A percentile compares a stretch with the other conserved stretches of the same genome.
Evolutionary conservation across 2,329 filamentous ascomycete genomes (phyloP).

Genomic region (Pseudopithomyces chartarum): DNA sequence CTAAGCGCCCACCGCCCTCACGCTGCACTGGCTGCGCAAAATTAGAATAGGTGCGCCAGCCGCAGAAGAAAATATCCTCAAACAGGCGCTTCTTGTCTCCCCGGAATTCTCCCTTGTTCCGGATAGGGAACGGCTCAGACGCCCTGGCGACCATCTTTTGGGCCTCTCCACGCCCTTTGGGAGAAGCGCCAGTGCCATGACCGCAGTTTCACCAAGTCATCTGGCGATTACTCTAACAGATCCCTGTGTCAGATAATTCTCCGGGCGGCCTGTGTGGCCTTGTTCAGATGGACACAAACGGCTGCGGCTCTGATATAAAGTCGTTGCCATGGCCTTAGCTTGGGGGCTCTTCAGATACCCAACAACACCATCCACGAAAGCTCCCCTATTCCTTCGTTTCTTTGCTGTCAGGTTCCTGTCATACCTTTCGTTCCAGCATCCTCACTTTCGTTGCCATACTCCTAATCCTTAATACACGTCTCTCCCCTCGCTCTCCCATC

Average conservation of each 20-base stretch:
- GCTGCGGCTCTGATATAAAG: conserved; percentile 43
- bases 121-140: conserved; percentile 29
- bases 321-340: conserved; percentile 8
- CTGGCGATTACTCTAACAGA: conserved; percentile 48
- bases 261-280: conserved; percentile 33
- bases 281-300: conserved; percentile 28
- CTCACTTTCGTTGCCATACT: conserved; percentile 34
- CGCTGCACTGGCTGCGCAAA: conserved; percentile 32
- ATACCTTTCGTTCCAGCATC: conserved; percentile 35
- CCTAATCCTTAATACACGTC: conserved; percentile 40
- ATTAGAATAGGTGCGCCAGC: conserved; percentile 44
- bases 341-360: conserved; percentile 27
- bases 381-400: conserved; percentile 41
- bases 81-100: conserved; percentile 43
- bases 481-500: conserved; percentile 25
- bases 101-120: conserved; percentile 27
- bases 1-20: conserved; percentile 32
- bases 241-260: conserved; percentile 47
- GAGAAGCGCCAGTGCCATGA: conserved; percentile 27
- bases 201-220: conserved; percentile 34
- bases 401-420: conserved; percentile 36
- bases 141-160: conserved; percentile 35
- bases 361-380: conserved; percentile 28
- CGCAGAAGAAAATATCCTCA: conserved; percentile 30
- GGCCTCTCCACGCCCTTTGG: conserved; percentile 32